Conservation (phyloP, 2,329 filamentous ascomycete genomes). For the Fusarium dimerum region DNA sequence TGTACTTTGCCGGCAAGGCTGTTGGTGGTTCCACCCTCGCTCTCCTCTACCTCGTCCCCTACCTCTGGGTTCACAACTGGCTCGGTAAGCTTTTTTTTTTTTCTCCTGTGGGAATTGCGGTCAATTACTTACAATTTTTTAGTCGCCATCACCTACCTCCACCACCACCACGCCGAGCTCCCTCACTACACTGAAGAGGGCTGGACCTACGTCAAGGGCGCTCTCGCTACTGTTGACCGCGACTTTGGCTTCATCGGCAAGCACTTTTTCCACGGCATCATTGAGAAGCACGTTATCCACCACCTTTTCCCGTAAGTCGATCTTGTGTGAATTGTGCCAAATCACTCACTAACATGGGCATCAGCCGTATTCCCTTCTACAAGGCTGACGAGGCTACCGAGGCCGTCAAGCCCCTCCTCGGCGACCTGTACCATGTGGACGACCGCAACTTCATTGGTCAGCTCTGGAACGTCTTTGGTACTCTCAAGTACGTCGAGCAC, state of each 20-base stretch:
- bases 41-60: constrained; percentile 64
- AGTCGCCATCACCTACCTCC: constrained; percentile 75
- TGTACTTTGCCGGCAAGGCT: constrained; percentile 53
- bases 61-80: constrained; percentile 72
- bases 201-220: constrained; percentile 64
- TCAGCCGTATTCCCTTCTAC: constrained; percentile 40
- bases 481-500: constrained; percentile 33
- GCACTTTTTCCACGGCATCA: constrained; percentile 64
- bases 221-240: constrained; percentile 62
- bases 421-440: constrained; percentile 74
- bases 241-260: constrained; percentile 63
- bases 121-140: constrained; percentile 6
- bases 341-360: not conserved
- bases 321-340: not conserved
- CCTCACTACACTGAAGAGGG: constrained; percentile 45
- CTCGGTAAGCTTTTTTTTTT: constrained; percentile 47
- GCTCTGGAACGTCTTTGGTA: constrained; percentile 30
- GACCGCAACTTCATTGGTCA: constrained; percentile 31
- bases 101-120: not conserved
- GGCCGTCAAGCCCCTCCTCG: constrained; percentile 86
- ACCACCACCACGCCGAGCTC: constrained; percentile 63
- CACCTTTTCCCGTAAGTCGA: constrained; percentile 50
- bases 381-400: constrained; percentile 55
- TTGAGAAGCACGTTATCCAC: constrained; percentile 62
- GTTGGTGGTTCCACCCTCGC: constrained; percentile 59